Base-by-base conservation (phyloP, 2,329 filamentous ascomycete species). In the Trichoderma sp. region DNA sequence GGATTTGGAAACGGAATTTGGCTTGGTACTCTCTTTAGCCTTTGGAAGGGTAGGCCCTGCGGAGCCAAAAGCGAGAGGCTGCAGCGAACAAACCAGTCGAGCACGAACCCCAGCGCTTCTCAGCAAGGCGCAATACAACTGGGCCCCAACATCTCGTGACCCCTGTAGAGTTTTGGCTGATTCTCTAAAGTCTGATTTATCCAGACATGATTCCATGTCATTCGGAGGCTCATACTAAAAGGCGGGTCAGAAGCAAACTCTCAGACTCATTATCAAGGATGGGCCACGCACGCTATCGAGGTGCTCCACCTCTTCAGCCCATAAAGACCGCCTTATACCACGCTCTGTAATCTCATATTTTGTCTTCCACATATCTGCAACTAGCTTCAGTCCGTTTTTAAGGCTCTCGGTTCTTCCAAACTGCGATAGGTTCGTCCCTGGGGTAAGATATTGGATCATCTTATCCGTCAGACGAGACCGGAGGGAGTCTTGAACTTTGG, bases 81-180 rank as follows among this genome's bases (percentile, higher is more conserved):
- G 95, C 4, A 99, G 81, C 5, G 95, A 99, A 77, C 93, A 97
- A 0, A 98, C 91, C 5, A 99, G 83, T 13, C 95, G 87, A 5
- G 92, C 85, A 70, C 93, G 88, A 7, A 98, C 88, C 3, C 92
- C 93, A n/a, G 86, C 88, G n/a, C 89, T 87, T 19, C 95, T 89
- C 4, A 99, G 83, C 35, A 98, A 79, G 3, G 94, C 91, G 77
- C 95, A 98, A 74, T 96, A 97, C 0, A 99, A 78, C 76, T 98
- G 94, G 2, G 93, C 92, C 0, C 94, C 95, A 10, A 96, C 84
- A 77, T 99, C 95, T 71, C 94, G 88, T 9, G 94, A 98, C 0
- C 94, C 96, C 71, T 89, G 83, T 19, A 97, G 78, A 5, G 80
- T 86, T 69, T 82, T 84, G 0, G 94, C 92, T 34, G 91, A 89